These are phyloP conservation scores for Oryza meyeriana DNA, from an alignment of 176 grass and related monocot genomes.

Conservation along the genomic window DNA sequence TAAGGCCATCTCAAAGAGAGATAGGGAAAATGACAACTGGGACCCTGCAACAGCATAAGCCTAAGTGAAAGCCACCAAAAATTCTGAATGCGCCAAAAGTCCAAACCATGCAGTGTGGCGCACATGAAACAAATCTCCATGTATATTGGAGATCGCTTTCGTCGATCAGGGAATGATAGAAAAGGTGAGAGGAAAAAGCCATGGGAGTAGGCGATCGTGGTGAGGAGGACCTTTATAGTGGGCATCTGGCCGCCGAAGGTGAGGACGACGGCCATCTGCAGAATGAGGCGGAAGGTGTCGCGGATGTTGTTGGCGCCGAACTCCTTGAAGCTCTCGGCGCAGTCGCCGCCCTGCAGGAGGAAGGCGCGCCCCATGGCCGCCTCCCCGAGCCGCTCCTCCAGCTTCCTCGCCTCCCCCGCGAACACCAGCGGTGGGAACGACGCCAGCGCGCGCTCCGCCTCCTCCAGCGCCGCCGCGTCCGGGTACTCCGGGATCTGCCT, in stretches of 20 bases:
- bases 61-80: neutral
- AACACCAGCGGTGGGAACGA: slow-evolving; percentile 34
- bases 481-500: slow-evolving; percentile 41
- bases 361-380: slow-evolving; percentile 55
- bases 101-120: neutral
- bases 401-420: slow-evolving; percentile 33
- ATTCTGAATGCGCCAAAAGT: neutral
- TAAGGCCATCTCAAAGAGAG: neutral
- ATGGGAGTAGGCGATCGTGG: neutral
- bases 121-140: neutral
- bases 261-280: slow-evolving; percentile 47
- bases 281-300: slow-evolving; percentile 46
- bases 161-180: too few relatives aligned
- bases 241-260: slow-evolving; percentile 43
- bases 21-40: neutral
- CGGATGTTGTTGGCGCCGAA: slow-evolving; percentile 50
- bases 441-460: neutral
- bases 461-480: slow-evolving; percentile 13
- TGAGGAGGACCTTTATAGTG: slow-evolving; percentile 20
- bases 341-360: slow-evolving; percentile 66
- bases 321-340: slow-evolving; percentile 66
- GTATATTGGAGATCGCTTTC: neutral
- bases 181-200: neutral
- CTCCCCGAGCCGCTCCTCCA: slow-evolving; percentile 54
- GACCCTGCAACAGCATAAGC: neutral